Base-by-base conservation (phyloP, 2,329 filamentous ascomycete species). In the Venturia oleaginea region DNA sequence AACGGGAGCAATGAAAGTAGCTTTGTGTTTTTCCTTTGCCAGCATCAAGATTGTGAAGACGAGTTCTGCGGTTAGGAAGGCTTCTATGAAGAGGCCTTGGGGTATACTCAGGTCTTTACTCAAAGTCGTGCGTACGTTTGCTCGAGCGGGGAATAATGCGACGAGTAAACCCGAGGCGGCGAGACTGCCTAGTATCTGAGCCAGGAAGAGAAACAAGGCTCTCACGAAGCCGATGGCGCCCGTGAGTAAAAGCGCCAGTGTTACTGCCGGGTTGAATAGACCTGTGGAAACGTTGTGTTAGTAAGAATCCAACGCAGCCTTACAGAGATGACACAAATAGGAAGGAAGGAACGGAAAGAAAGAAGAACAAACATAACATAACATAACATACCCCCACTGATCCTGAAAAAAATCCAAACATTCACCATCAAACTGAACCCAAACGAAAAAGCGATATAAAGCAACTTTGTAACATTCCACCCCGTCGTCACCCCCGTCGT, bases 11-110 rank as follows among this genome's bases (percentile, higher is more conserved):
- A 76, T 69, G 67, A 75, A 76, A 4, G 75, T 77, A 64, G 72
- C 74, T 66, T 76, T 77, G 71, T 77, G 75, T 66, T 77, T 77
- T 67, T 77, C 75, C 10, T 73, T 75, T 27, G 76, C 76, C 40
- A 77, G 67, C 74, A 77, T 76, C 68, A 77, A 79, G 66, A 77
- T 76, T 2, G 74, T 76, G 62, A 77, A 76, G 64, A 76, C 72
- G 54, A 77, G 73, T 24, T 75, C 68, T 0, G 74, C 71, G 2
- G 75, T 76, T 8, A 76, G 67, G 63, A 76, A 75, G 57, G 51
- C 65, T 40, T 77, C 75, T 43, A 77, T 72, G 64, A 77, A 77
- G 32, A 76, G 69, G 30, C 75, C 75, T 32, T 68, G 71, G 0
- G 71, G 70, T 13, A 70, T 65, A 0, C 72, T 71, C 2, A 74